Percentiles rank a stretch among this genome's conserved stretches.
Conservation (phyloP, 2,329 filamentous ascomycete species). For the Fusarium buharicum region DNA sequence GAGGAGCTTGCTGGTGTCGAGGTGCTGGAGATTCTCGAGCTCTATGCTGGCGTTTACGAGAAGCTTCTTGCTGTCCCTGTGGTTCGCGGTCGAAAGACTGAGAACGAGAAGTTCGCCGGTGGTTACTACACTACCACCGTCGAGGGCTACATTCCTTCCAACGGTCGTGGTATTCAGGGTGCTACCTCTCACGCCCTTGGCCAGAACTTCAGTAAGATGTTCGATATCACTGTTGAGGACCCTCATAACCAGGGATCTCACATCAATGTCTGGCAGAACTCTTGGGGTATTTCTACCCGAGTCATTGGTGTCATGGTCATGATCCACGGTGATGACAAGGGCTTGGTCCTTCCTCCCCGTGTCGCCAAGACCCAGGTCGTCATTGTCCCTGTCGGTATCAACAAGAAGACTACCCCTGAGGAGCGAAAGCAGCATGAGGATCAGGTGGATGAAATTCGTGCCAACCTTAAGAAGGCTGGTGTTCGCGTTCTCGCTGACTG, state of each 20-base stretch:
- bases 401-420: constrained; percentile 84
- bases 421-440: constrained; percentile 80
- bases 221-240: constrained; percentile 96
- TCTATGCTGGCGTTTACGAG: constrained; percentile 92
- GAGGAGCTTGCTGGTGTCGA: constrained; percentile 84
- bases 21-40: constrained; percentile 91
- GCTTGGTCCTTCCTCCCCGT: constrained; percentile 89
- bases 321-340: constrained; percentile 96
- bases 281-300: constrained; percentile 96
- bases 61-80: constrained; percentile 94
- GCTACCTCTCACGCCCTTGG: constrained; percentile 94
- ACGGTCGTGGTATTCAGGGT: constrained; percentile 95
- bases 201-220: constrained; percentile 99
- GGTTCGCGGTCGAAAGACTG: constrained; percentile 92
- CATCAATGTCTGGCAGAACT: constrained; percentile 97
- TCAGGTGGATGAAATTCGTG: constrained; percentile 76
- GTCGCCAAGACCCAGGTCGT: constrained; percentile 88
- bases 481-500: constrained; percentile 84
- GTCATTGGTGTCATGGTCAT: constrained; percentile 99
- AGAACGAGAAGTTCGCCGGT: constrained; percentile 98
- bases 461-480: constrained; percentile 75
- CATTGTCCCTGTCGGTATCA: constrained; percentile 92
- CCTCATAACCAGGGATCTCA: constrained; percentile 82
- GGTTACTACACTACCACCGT: constrained; percentile 97
- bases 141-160: constrained; percentile 95